These are phyloP conservation scores for Phytophthora lateralis DNA, from an alignment of 352 stramenopile genomes.

Conservation along the genomic window DNA sequence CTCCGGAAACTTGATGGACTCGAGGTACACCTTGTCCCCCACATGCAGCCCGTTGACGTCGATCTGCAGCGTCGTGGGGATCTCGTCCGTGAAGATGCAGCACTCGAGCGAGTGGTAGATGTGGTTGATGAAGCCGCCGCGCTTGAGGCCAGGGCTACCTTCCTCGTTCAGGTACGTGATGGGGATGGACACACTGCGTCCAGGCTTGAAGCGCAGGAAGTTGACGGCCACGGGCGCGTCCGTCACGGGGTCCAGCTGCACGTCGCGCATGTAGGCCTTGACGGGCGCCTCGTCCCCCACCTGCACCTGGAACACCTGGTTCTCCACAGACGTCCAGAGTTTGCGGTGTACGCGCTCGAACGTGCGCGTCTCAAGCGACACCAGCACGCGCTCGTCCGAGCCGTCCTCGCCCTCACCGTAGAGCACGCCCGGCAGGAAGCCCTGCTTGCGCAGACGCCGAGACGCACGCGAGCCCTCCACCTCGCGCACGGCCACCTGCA, in stretches of 20 bases:
- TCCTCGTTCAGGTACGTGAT: conserved; percentile 94
- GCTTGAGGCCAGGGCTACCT: conserved; percentile 93
- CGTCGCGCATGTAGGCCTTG: conserved; percentile 89
- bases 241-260: conserved; percentile 85
- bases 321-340: conserved; percentile 86
- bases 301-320: conserved; percentile 88
- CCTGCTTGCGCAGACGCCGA: conserved; percentile 82
- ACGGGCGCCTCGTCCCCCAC: conserved; percentile 62
- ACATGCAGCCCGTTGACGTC: conserved; percentile 90
- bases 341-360: conserved; percentile 89
- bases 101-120: conserved; percentile 88
- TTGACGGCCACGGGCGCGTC: conserved; percentile 87
- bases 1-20: conserved; percentile 79
- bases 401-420: conserved; percentile 84
- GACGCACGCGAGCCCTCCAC: conserved; percentile 76
- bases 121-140: conserved; percentile 94
- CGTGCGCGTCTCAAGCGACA: conserved; percentile 68
- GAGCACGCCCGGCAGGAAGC: conserved; percentile 79
- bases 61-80: conserved; percentile 78
- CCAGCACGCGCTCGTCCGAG: conserved; percentile 71
- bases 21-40: conserved; percentile 80
- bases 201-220: conserved; percentile 93
- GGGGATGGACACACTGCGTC: conserved; percentile 91
- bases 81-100: conserved; percentile 72
- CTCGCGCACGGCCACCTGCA: conserved; percentile 52